Base-by-base conservation (phyloP, 1,284 basidiomycete species). In the Exobasidium cylindrosporum region DNA sequence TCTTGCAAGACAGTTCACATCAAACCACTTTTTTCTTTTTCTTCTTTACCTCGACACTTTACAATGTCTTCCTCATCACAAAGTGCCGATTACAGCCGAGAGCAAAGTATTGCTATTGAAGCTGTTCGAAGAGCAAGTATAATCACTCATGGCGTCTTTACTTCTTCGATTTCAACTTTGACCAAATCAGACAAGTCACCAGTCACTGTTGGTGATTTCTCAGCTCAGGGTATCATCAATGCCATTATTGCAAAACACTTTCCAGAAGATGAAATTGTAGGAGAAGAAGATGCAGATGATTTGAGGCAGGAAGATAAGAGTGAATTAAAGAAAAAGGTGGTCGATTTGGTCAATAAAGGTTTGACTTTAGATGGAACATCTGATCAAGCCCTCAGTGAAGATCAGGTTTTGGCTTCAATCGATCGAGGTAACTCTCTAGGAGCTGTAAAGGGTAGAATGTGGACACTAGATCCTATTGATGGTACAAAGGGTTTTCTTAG, bases 401-500 rank as follows among this genome's bases (percentile, higher is more conserved):
- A 77, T 2, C 84, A 90, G 70, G 83, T 97, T 32, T 81, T 97
- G 60, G 85, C 87, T 56, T 88, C 89, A 1, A 94, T 97, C 65
- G 95, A 97, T 80, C 84, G 87, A 59, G 95, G 95, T 1, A 89
- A 86, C 63, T 84, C 88, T 68, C 82, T 83, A n/a, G 94, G 94
- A 13, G 92, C 92, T 1, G 77, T 82, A 5, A 81, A 81, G 44
- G 92, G 92, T 81, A 84, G 90, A 14, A 88, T 90, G 84, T 82
- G 92, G 92, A 90, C 90, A 0, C 86, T 94, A 52, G 92, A 95
- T 80, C 91, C 91, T 28, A 92, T 94, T 69, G 91, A 94, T 75
- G 91, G 92, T 7, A 93, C 91, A 23, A 94, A 94, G 79, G 92
- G 95, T 1, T 99, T 98, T 84, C 85, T 98, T 47, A 87, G 95